phyloP scores from a whole-genome alignment of 257 asterid genomes.

The Nicotiana tomentosiformis region DNA sequence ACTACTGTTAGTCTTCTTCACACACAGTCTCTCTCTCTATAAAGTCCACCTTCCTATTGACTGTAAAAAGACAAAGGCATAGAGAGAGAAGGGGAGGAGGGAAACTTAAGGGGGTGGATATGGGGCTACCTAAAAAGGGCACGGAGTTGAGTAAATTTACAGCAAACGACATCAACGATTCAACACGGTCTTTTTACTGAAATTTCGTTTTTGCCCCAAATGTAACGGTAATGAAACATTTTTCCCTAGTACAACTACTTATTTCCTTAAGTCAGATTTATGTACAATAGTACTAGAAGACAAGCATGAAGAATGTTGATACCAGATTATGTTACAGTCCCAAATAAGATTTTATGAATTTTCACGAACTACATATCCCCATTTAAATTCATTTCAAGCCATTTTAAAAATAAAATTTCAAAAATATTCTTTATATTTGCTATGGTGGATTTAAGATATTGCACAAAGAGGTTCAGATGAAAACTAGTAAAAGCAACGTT shows the following conservation, averaged over 20 bases:
- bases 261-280: neutral
- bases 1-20: neutral
- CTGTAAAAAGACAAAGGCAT: neutral
- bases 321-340: too few species aligned
- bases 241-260: neutral
- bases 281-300: neutral
- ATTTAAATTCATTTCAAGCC: too few species aligned
- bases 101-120: neutral
- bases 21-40: neutral
- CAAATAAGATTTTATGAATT: too few species aligned
- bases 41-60: neutral
- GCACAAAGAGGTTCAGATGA: too few species aligned
- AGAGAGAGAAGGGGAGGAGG: neutral
- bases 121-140: neutral
- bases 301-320: too few species aligned
- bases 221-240: neutral
- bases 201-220: neutral
- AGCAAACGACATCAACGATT: neutral
- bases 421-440: too few species aligned
- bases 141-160: constrained; percentile 6
- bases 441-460: too few species aligned
- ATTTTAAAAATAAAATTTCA: too few species aligned
- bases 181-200: neutral
- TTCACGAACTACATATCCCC: too few species aligned
- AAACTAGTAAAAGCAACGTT: too few species aligned